phyloP scores from a whole-genome alignment of 139 green algal genomes.

The Coelastrella sp. region DNA sequence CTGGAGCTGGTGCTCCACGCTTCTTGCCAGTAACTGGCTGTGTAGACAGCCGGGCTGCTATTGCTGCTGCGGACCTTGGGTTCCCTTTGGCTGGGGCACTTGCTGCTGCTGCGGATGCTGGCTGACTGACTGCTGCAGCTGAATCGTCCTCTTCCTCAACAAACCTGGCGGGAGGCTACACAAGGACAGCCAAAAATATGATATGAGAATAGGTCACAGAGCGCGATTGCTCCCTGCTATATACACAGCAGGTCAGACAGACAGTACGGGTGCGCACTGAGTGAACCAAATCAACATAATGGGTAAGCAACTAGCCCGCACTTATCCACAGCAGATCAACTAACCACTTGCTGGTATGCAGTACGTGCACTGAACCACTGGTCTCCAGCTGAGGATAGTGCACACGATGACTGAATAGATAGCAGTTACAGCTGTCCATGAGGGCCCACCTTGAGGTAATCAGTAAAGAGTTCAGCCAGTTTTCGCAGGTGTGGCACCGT shows the following conservation, averaged over 20 bases:
- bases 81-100: neutral
- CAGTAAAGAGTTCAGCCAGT: slow-evolving; percentile 25
- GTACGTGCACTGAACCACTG: too few species aligned
- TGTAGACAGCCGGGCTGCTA: neutral
- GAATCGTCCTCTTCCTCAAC: slow-evolving; percentile 20
- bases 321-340: too few species aligned
- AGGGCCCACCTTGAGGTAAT: slow-evolving; percentile 13
- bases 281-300: too few species aligned
- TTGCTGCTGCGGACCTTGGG: neutral
- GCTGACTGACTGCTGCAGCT: neutral
- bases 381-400: too few species aligned
- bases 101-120: neutral
- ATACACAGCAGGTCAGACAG: too few species aligned
- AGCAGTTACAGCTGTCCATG: neutral
- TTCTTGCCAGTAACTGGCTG: neutral
- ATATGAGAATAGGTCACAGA: too few species aligned
- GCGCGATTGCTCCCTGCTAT: too few species aligned
- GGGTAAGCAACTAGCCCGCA: too few species aligned
- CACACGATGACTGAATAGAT: too few species aligned
- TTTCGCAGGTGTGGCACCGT: slow-evolving; percentile 7
- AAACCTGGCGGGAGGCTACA: slow-evolving; percentile 12
- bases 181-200: neutral
- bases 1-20: neutral
- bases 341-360: too few species aligned
- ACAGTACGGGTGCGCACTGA: too few species aligned